Percentiles rank a stretch among this genome's conserved stretches.
Evolutionary conservation across 805 yeast genomes (phyloP).

Genomic region (Yarrowia keelungensis): DNA sequence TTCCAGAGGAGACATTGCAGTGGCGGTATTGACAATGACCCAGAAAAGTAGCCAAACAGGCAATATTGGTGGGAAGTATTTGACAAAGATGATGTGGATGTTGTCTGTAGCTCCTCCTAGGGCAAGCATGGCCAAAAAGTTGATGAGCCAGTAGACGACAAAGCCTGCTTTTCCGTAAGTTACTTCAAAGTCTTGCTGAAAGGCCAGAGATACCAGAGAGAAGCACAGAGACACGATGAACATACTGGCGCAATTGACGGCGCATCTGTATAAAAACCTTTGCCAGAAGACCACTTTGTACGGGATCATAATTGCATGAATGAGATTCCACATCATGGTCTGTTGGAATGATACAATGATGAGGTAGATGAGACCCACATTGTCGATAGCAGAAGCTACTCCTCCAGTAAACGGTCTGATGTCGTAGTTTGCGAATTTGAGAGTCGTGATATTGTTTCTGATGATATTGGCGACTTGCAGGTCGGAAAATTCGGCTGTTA

Average conservation of each 20-base stretch:
- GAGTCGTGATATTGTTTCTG: constrained; percentile 2
- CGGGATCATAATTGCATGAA: constrained; percentile 16
- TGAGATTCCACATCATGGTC: constrained; percentile 50
- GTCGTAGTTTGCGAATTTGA: constrained; percentile 36
- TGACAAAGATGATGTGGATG: constrained; percentile 59
- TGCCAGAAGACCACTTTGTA: constrained; percentile 17
- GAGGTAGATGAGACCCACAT: constrained; percentile 73
- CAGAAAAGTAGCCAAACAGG: constrained; percentile 77
- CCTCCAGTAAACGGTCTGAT: constrained; percentile 50
- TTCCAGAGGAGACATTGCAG: constrained; percentile 71
- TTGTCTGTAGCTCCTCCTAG: constrained; percentile 80
- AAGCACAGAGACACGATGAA: constrained; percentile 64
- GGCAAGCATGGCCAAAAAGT: constrained; percentile 73
- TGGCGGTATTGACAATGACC: constrained; percentile 72
- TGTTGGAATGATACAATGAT: constrained; percentile 77
- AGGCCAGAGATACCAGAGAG: constrained; percentile 68
- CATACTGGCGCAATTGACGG: constrained; percentile 13
- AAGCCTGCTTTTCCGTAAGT: constrained; percentile 75
- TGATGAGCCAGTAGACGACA: constrained; percentile 74
- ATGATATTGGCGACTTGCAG: constrained; percentile 8
- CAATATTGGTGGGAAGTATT: constrained; percentile 64
- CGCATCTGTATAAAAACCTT: constrained; percentile 8
- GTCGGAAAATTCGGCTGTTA: neutral
- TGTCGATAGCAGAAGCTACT: constrained; percentile 23
- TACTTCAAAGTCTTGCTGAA: constrained; percentile 64